Evolutionary conservation across 2,329 filamentous ascomycete species (phyloP).

Genomic region (Beauveria pseudobassiana): DNA sequence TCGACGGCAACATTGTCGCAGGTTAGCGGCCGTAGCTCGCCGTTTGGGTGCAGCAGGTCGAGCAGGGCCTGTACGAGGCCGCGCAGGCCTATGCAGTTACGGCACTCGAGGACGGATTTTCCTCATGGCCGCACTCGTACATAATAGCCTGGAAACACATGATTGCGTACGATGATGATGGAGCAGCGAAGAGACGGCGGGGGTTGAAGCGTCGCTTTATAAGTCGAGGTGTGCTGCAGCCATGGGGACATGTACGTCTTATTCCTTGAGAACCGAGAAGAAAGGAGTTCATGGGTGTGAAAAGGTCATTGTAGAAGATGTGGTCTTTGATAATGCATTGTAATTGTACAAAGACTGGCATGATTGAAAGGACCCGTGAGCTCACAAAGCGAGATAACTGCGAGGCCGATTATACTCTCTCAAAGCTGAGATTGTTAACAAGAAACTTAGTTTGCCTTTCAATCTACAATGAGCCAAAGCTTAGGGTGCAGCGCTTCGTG

Average conservation of each 20-base stretch:
- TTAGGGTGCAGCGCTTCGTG: background rate
- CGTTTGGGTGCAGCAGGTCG: background rate
- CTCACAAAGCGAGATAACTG: background rate
- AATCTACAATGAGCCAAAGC: background rate
- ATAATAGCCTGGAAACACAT: background rate
- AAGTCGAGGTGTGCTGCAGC: background rate
- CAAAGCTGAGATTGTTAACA: background rate
- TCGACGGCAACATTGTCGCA: background rate
- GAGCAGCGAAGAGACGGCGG: background rate
- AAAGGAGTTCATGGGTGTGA: background rate
- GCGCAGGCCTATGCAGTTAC: background rate
- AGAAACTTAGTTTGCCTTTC: too few relatives aligned
- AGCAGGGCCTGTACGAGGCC: background rate
- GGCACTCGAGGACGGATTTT: background rate
- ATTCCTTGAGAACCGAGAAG: background rate
- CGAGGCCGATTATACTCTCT: too few relatives aligned
- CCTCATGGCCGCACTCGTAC: background rate
- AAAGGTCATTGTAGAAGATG: background rate
- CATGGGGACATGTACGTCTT: background rate
- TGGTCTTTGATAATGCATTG: background rate
- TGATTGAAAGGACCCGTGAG: too few relatives aligned
- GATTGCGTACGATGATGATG: background rate
- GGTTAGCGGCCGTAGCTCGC: background rate
- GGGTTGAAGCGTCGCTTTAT: background rate
- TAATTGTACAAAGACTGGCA: background rate